Evolutionary conservation across 495 filamentous ascomycete species (phyloP), one percentile per base, ranked within the genome.

Genomic region (Aspergillus bridgeri): DNA sequence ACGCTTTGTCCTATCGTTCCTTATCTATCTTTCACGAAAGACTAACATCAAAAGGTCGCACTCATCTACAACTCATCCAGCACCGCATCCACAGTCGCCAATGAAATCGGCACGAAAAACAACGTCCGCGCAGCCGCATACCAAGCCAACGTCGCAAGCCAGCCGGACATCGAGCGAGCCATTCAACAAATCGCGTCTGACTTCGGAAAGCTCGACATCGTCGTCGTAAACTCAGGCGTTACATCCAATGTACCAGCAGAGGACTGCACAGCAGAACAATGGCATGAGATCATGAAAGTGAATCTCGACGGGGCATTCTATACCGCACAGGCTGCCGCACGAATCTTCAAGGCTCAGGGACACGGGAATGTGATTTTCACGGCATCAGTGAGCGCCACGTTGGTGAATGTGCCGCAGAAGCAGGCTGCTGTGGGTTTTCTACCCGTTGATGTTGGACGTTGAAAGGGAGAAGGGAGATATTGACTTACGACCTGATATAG

Each of bases 191-290:
- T 85, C 47, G 78, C 86, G 18, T 56, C 67, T 43, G 87, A 90
- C 11, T 89, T 91, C 69, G 82, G 81, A 21, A 79, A 81, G 5
- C 81, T 92, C 4, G 89, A 92, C 65, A 79, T 91, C 63, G 87
- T 92, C 62, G 83, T 92, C 42, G 87, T 85, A 11, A 92, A 92
- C 64, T 85, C 87, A 5, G 89, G 89, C 6, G 85, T 91, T 46
- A 72, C 79, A 4, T 87, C 64, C 7, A 61, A 52, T 17, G 48
- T 70, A n/a, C 54, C 69, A 0, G 73, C 71, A 0, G 73, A 75
- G 25, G 75, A 77, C 18, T 75, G 72, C 53, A 70, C 68, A 0
- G 5, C 61, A 3, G 61, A 64, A 4, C 61, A 69, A 44, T 74
- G 70, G 69, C 67, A 66, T 9, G 60, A 75, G 11, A 73, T 78